Conservation (phyloP, 257 asterid genomes). For the Paulownia fortunei region DNA sequence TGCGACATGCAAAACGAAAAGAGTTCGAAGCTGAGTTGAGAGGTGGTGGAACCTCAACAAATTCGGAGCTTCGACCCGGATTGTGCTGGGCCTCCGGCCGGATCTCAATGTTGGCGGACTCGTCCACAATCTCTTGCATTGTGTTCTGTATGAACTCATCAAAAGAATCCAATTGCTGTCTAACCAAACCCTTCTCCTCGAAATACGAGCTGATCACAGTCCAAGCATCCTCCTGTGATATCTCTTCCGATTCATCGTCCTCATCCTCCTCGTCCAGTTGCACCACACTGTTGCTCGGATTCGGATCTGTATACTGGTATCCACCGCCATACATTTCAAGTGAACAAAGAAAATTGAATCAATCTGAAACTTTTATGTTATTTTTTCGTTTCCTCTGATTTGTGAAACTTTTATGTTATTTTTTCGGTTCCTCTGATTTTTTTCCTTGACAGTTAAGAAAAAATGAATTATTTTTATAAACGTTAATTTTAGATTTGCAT, state of each 20-base stretch:
- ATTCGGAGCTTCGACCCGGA: slow-evolving; percentile 52
- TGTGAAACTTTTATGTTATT: too few relatives aligned
- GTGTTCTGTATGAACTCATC: slow-evolving; percentile 66
- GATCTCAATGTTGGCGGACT: slow-evolving; percentile 59
- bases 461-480: background rate
- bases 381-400: too few relatives aligned
- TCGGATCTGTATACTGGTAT: slow-evolving; percentile 7
- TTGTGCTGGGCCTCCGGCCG: slow-evolving; percentile 60
- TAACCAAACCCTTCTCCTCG: slow-evolving; percentile 62
- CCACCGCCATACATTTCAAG: slow-evolving; percentile 40
- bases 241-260: slow-evolving; percentile 36
- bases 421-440: background rate
- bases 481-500: background rate
- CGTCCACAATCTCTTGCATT: slow-evolving; percentile 67
- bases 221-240: slow-evolving; percentile 66
- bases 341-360: too few relatives aligned
- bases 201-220: slow-evolving; percentile 58
- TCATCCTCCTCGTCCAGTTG: slow-evolving; percentile 15
- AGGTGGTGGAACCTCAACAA: slow-evolving; percentile 40
- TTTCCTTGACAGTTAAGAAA: background rate
- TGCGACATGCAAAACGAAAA: background rate
- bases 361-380: background rate
- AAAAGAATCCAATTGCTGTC: slow-evolving; percentile 62
- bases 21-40: background rate
- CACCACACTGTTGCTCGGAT: background rate